Percentiles rank a stretch among this genome's conserved stretches.
Evolutionary conservation across 331 rosid species (phyloP).

Genomic region (Erythrophleum ivorense): DNA sequence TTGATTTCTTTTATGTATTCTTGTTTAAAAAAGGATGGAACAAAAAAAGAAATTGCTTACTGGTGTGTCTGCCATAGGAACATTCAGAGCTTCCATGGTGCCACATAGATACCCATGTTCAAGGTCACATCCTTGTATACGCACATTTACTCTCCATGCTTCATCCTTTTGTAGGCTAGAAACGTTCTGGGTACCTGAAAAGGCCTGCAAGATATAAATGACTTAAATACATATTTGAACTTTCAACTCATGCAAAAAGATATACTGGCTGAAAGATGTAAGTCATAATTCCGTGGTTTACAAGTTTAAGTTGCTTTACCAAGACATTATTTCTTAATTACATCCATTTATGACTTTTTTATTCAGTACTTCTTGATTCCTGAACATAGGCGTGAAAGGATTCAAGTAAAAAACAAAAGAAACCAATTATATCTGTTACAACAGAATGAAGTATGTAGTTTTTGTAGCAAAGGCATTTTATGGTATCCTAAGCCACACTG

Average conservation of each 20-base stretch:
- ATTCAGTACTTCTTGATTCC: background rate
- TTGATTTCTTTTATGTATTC: conserved; percentile 5
- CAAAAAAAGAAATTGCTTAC: conserved; percentile 51
- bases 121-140: conserved; percentile 94
- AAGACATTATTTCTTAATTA: conserved; percentile 11
- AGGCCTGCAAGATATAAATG: conserved; percentile 62
- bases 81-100: conserved; percentile 98
- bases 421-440: background rate
- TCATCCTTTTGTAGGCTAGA: conserved; percentile 82
- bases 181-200: conserved; percentile 93
- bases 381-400: background rate
- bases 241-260: conserved; percentile 5
- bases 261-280: conserved; percentile 21
- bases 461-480: background rate
- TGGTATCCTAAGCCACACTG: background rate
- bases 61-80: conserved; percentile 98
- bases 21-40: background rate
- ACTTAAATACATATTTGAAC: conserved; percentile 2
- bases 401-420: background rate
- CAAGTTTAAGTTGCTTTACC: conserved; percentile 28
- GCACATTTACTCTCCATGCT: conserved; percentile 97
- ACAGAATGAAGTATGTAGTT: background rate
- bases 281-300: conserved; percentile 26
- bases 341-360: background rate
- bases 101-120: conserved; percentile 97